phyloP scores from a whole-genome alignment of 2,329 filamentous ascomycete genomes.

The Neofusicoccum sp. region DNA sequence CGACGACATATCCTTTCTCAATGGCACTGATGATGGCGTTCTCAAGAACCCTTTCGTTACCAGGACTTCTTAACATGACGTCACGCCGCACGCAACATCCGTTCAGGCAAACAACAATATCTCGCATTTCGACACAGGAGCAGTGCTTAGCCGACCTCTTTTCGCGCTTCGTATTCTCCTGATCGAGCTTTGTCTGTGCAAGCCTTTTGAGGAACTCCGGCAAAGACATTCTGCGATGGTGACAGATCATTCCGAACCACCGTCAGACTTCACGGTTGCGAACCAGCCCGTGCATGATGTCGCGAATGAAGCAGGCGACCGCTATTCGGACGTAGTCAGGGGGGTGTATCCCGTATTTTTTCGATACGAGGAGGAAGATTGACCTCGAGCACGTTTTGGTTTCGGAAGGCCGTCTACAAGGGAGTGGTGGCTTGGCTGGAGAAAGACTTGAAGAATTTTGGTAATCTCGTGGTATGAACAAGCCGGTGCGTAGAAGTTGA shows the following conservation, averaged over 20 bases:
- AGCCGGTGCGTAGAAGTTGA: too few relatives aligned
- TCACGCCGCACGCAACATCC: too few relatives aligned
- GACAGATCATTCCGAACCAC: neutral
- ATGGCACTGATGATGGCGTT: conserved; percentile 14
- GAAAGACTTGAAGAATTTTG: conserved; percentile 24
- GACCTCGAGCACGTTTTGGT: conserved; percentile 28
- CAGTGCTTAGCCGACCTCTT: neutral
- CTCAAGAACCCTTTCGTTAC: neutral
- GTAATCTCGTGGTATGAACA: neutral
- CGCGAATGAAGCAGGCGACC: conserved; percentile 27
- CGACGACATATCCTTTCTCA: conserved; percentile 26
- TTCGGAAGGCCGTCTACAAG: conserved; percentile 32
- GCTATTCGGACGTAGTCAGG: conserved; percentile 33
- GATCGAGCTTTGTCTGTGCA: neutral
- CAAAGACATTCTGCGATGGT: too few relatives aligned
- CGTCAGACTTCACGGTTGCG: neutral
- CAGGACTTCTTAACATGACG: neutral
- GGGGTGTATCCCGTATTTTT: conserved; percentile 34
- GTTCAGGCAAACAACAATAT: too few relatives aligned
- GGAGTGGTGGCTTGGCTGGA: conserved; percentile 31
- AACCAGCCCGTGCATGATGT: conserved; percentile 24
- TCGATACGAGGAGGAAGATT: conserved; percentile 26
- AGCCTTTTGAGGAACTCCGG: neutral
- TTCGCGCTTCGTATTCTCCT: neutral
- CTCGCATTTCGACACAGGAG: too few relatives aligned